phyloP scores from a whole-genome alignment of 2,329 filamentous ascomycete genomes.

The Phoma sp. region DNA sequence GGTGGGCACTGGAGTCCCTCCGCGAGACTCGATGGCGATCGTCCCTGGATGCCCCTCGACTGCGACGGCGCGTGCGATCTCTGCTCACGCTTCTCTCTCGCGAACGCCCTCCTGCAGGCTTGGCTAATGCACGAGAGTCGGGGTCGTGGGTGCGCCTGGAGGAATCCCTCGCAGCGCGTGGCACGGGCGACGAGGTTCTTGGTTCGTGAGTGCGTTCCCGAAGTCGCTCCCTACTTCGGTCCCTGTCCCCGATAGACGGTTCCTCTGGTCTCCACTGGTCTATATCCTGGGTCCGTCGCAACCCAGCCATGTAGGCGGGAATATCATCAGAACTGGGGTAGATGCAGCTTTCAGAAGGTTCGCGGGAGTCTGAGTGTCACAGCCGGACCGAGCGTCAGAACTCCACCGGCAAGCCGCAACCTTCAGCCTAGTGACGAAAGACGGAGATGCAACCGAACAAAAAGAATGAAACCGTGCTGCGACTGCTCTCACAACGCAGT shows the following conservation, averaged over 20 bases:
- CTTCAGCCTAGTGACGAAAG: conserved; percentile 18
- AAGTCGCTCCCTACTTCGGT: conserved; percentile 33
- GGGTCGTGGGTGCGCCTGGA: conserved; percentile 40
- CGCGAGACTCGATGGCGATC: conserved; percentile 46
- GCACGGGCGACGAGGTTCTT: conserved; percentile 45
- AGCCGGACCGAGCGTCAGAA: conserved; percentile 45
- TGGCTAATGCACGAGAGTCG: conserved; percentile 36
- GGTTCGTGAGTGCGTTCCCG: conserved; percentile 38
- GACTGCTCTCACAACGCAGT: conserved; percentile 20
- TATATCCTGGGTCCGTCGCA: conserved; percentile 52
- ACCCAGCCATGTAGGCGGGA: conserved; percentile 54
- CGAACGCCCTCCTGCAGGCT: conserved; percentile 38
- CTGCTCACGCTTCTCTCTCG: conserved; percentile 44
- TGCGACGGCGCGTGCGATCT: conserved; percentile 43
- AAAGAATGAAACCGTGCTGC: conserved; percentile 18
- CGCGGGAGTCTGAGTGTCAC: conserved; percentile 46
- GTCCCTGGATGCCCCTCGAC: conserved; percentile 42
- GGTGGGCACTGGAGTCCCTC: conserved; percentile 48
- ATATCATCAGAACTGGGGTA: conserved; percentile 46
- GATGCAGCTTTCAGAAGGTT: conserved; percentile 47
- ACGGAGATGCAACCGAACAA: conserved; percentile 3
- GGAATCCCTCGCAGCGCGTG: conserved; percentile 46
- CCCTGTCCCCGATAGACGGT: conserved; percentile 44
- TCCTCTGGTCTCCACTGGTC: conserved; percentile 55
- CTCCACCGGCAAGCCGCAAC: conserved; percentile 30